Evolutionary conservation across 2,329 filamentous ascomycete species (phyloP), one percentile per base, ranked within the genome.

Genomic region (Diaporthe sp.): DNA sequence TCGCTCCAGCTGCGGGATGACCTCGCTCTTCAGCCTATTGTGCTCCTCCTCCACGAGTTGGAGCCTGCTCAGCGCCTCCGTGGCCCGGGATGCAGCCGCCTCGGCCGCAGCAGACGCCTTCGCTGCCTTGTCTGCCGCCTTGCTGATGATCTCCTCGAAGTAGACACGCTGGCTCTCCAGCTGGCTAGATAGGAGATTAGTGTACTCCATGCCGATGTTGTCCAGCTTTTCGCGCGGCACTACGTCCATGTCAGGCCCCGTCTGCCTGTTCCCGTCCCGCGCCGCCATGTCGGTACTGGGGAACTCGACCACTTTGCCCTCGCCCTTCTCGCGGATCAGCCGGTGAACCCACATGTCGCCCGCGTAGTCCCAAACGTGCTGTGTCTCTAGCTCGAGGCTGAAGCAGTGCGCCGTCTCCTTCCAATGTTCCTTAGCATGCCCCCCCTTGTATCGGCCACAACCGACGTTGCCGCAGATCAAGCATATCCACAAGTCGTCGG

Each of bases 341-440:
- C 97, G 93, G 84, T 99, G 97, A 67, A 98, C 97, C 89, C 98
- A 99, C 81, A 94, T 94, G 82, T 99, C 97, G 6, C 95, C 95
- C 0, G 94, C 95, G 78, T 99, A 99, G 84, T 99, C 97, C 97
- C 97, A 99, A 1, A 99, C 96, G 80, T 98, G 94, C 83, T 99
- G 96, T 0, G 95, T 98, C 77, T 94, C 92, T 51, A 98, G 91
- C 82, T 99, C 97, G 83, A 99, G 94, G 37, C 95, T 94, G 82
- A 98, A 99, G 78, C 94, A 94, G 84, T 99, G 97, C 5, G 92
- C 92, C 4, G 95, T 97, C 73, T 94, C 90, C 84, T 97, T 95
- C 91, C 95, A 98, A 84, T 98, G 96, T 17, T 94, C 93, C 83
- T 98, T 98, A 46, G 96, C 96, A 81, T 98, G 96, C 0, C 95